Evolutionary conservation across 495 filamentous ascomycete species (phyloP).

Genomic region (Penicillium atrosanguineum): DNA sequence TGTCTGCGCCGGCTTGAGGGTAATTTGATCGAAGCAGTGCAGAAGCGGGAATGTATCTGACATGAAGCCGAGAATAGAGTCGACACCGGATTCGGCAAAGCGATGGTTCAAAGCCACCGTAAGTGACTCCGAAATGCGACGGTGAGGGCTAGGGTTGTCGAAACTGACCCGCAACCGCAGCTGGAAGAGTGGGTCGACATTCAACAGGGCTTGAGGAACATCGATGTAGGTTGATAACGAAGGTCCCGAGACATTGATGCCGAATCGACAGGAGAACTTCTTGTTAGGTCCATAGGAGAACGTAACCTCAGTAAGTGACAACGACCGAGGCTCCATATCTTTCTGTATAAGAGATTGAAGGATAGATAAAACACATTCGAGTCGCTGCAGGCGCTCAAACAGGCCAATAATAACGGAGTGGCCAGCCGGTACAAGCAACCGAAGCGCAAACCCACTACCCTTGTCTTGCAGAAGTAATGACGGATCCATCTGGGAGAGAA

Average conservation of each 20-base stretch:
- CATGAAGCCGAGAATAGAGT: slow-evolving; percentile 52
- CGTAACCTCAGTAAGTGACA: slow-evolving; percentile 37
- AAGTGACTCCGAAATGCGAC: slow-evolving; percentile 65
- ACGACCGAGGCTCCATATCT: slow-evolving; percentile 29
- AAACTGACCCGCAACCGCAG: slow-evolving; percentile 44
- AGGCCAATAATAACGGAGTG: slow-evolving; percentile 33
- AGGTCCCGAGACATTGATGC: slow-evolving; percentile 26
- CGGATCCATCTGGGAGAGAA: slow-evolving; percentile 29
- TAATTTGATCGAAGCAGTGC: slow-evolving; percentile 53
- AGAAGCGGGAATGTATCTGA: slow-evolving; percentile 67
- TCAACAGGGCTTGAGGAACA: slow-evolving; percentile 20
- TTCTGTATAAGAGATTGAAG: slow-evolving; percentile 36
- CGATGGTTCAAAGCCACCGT: slow-evolving; percentile 56
- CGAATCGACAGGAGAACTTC: slow-evolving; percentile 29
- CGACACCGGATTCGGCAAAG: slow-evolving; percentile 48
- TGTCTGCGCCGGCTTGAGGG: slow-evolving; percentile 22
- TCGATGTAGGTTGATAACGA: slow-evolving; percentile 20
- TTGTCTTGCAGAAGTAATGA: slow-evolving; percentile 35
- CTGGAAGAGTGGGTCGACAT: slow-evolving; percentile 28
- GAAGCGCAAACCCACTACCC: slow-evolving; percentile 39
- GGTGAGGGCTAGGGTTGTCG: slow-evolving; percentile 68
- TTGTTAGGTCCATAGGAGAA: slow-evolving; percentile 37
- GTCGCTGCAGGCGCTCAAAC: slow-evolving; percentile 39
- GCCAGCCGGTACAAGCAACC: slow-evolving; percentile 38
- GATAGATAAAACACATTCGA: slow-evolving; percentile 43